Conservation (phyloP, 2,329 filamentous ascomycete genomes). For the Colletotrichum australisinense region DNA sequence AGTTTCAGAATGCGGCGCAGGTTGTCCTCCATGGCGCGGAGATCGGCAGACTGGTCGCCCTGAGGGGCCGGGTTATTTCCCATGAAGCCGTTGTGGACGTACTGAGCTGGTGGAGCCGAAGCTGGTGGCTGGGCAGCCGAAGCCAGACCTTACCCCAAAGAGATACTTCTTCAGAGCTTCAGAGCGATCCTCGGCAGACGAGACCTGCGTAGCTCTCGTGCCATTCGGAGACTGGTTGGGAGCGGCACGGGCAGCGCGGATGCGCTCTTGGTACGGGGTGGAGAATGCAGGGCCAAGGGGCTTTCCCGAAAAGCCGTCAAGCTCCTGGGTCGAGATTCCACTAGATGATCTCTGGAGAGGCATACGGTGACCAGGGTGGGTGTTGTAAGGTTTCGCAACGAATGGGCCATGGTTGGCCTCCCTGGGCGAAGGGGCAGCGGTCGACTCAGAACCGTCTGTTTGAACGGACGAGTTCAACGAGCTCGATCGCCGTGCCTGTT, state of each 20-base stretch:
- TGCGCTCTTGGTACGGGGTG: conserved; percentile 72
- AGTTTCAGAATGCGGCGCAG: conserved; percentile 65
- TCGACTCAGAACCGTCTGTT: conserved; percentile 61
- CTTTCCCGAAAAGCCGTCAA: conserved; percentile 68
- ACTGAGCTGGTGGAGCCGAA: conserved; percentile 3
- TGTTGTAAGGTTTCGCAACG: conserved; percentile 24
- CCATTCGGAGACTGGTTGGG: conserved; percentile 32
- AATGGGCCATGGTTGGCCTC: conserved; percentile 38
- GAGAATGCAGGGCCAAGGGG: conserved; percentile 75
- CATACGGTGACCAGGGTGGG: conserved; percentile 29
- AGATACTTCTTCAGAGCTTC: conserved; percentile 69
- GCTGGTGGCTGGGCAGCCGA: conserved; percentile 24
- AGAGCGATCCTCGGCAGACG: conserved; percentile 44
- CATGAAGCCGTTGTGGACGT: conserved; percentile 11
- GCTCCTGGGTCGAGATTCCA: conserved; percentile 75
- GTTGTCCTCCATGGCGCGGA: conserved; percentile 64
- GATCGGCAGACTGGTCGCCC: conserved; percentile 46
- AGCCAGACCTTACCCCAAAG: conserved; percentile 53
- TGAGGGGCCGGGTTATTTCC: conserved; percentile 1
- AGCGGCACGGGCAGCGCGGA: conserved; percentile 62
- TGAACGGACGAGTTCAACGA: conserved; percentile 56
- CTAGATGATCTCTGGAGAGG: conserved; percentile 37
- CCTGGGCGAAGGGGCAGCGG: conserved; percentile 55
- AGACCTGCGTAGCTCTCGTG: conserved; percentile 17
- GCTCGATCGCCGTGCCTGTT: conserved; percentile 66